Percentiles rank a stretch among this genome's conserved stretches.
These are phyloP conservation scores for Hygrocybe coccinea DNA, from an alignment of 768 basidiomycete genomes.

Conservation along the genomic window DNA sequence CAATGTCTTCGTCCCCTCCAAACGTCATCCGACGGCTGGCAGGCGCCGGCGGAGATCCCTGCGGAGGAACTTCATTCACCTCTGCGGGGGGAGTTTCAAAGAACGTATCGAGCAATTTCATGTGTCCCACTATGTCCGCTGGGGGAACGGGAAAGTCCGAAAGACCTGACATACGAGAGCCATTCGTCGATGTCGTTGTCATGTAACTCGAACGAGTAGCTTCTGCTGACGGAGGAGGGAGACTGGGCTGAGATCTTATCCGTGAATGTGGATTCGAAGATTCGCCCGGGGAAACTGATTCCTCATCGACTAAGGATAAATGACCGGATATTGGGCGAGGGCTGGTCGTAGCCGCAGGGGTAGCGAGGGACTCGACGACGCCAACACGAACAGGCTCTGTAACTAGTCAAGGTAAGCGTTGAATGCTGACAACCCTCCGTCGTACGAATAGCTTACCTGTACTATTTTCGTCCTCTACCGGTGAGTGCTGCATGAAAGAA, in stretches of 20 bases:
- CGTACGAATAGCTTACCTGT: constrained; percentile 30
- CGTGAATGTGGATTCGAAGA: not conserved
- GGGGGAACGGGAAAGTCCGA: constrained; percentile 73
- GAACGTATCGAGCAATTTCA: constrained; percentile 43
- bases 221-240: constrained; percentile 33
- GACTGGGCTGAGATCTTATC: constrained; percentile 17
- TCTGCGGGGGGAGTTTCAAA: constrained; percentile 31
- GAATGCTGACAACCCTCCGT: constrained; percentile 6
- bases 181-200: constrained; percentile 49
- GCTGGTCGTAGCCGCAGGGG: constrained; percentile 41
- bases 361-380: constrained; percentile 45
- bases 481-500: constrained; percentile 32
- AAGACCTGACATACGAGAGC: constrained; percentile 63
- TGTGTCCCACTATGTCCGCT: constrained; percentile 25
- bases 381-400: constrained; percentile 49
- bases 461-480: constrained; percentile 40
- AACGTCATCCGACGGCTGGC: constrained; percentile 19
- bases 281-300: constrained; percentile 5
- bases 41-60: not conserved
- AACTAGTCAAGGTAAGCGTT: not conserved
- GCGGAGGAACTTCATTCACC: constrained; percentile 5
- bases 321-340: constrained; percentile 40
- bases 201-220: constrained; percentile 50
- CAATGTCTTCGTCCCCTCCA: constrained; percentile 24
- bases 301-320: constrained; percentile 22